Conservation (phyloP, 139 green algal genomes). For the Chlamydomonas urium region DNA sequence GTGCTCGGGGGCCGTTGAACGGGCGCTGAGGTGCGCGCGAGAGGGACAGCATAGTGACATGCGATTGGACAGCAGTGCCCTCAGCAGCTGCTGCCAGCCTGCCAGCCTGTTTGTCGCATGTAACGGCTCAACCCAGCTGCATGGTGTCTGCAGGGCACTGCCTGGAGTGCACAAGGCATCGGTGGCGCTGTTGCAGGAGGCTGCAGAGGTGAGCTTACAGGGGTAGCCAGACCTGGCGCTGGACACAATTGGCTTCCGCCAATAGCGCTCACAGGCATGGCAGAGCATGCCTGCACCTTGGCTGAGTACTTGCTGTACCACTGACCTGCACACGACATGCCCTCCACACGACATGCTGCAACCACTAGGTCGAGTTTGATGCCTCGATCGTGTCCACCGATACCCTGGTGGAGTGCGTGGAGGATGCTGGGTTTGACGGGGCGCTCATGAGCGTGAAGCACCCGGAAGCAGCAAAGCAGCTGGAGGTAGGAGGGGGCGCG, state of each 20-base stretch:
- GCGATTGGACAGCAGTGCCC: too few species aligned
- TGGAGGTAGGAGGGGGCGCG: too few species aligned
- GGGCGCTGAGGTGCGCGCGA: not conserved
- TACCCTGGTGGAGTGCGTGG: conserved; percentile 49
- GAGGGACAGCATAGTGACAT: too few species aligned
- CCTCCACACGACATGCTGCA: too few species aligned
- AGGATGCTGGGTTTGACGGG: conserved; percentile 67
- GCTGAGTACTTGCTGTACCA: too few species aligned
- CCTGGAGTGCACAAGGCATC: conserved; percentile 55
- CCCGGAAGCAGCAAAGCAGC: not conserved
- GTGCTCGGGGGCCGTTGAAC: conserved; percentile 8
- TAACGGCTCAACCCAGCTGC: not conserved
- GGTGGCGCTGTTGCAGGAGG: conserved; percentile 70
- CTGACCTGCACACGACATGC: too few species aligned
- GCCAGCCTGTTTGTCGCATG: not conserved
- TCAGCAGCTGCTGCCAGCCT: too few species aligned
- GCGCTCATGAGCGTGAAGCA: not conserved
- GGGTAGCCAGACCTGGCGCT: too few species aligned
- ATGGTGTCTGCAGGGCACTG: conserved; percentile 42
- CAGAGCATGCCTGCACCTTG: too few species aligned
- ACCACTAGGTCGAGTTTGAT: conserved; percentile 47
- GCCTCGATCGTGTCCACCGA: conserved; percentile 14
- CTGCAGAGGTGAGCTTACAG: conserved; percentile 60
- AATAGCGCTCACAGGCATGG: too few species aligned
- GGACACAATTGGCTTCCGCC: too few species aligned